Evolutionary conservation across 495 filamentous ascomycete genomes (phyloP), one percentile per base, ranked within the genome.

Genomic region (Penicillium soppii): DNA sequence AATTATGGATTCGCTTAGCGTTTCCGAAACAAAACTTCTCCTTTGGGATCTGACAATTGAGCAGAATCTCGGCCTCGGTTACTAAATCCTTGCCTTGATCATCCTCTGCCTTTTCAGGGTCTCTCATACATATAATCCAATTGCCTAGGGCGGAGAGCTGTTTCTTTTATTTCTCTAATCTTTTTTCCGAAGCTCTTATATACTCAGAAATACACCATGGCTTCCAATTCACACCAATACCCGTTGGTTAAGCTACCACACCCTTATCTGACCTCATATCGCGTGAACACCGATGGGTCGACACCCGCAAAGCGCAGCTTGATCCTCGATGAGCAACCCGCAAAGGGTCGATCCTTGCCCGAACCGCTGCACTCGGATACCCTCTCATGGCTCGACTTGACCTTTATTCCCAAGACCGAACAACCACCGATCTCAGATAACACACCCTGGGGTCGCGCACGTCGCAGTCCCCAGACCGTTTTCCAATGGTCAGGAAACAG

Each of bases 371-470:
- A 76, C 47, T 45, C 44, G 23, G 61, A 66, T 21, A 56, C 63
- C 0, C 53, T 72, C 5, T 66, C 62, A 32, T 74, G 63, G 61
- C 56, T 50, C 8, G 70, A 72, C 7, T 48, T 75, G 20, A 43
- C 51, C 5, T 56, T 53, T 19, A 53, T 58, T 17, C 46, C 59
- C 5, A 45, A 63, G 25, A 33, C 56, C n/a, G 54, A 65, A 36
- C 51, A 50, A 5, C 67, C 69, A 9, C 66, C 69, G 7, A 23
- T 52, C 12, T 56, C 55, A n/a, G 66, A 79, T 46, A 79, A 79
- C 59, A 74, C 64, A 16, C 58, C 72, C 5, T 79, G 74, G 73
- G 75, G 69, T 5, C 63, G 76, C 13, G 69, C 66, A 22, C 67
- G 64, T 37, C 60, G 76, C 30, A 67, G 66, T 27, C 74, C 70